A percentile compares a stretch with the other conserved stretches of the same genome.
These are phyloP conservation scores for Barnettozyma hawaiiensis DNA, from an alignment of 1,139 yeast genomes.

Conservation along the genomic window DNA sequence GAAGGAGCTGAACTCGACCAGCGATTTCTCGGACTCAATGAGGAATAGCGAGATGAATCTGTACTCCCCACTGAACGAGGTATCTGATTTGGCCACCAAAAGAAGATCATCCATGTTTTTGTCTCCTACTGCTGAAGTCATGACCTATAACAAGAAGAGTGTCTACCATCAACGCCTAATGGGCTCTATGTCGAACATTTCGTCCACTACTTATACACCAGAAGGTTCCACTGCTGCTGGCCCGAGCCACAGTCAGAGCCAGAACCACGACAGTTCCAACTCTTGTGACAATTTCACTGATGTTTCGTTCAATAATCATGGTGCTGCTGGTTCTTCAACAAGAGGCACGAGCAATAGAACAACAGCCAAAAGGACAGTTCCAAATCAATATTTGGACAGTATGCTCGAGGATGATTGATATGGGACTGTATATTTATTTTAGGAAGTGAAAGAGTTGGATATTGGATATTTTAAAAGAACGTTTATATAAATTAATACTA, in stretches of 20 bases:
- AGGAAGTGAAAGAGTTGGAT: neutral
- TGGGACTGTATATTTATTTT: neutral
- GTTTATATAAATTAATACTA: too few relatives aligned
- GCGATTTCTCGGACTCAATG: constrained; percentile 11
- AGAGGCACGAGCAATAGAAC: constrained; percentile 17
- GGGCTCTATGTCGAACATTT: constrained; percentile 14
- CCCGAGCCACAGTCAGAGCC: constrained; percentile 9
- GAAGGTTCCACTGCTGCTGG: constrained; percentile 2
- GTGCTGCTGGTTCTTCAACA: neutral
- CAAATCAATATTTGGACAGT: constrained; percentile 54
- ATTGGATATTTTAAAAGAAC: neutral
- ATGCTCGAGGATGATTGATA: constrained; percentile 43
- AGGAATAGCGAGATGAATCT: constrained; percentile 9
- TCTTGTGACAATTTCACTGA: constrained; percentile 17
- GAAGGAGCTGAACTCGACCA: constrained; percentile 7
- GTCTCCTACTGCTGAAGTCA: constrained; percentile 76
- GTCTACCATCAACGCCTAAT: constrained; percentile 16
- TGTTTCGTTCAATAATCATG: constrained; percentile 3
- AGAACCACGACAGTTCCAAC: constrained; percentile 11
- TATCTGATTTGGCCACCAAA: constrained; percentile 9
- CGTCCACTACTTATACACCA: constrained; percentile 1
- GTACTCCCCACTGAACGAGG: constrained; percentile 14
- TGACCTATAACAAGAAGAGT: constrained; percentile 34
- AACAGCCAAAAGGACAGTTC: constrained; percentile 33
- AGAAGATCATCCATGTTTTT: constrained; percentile 47